Conservation (phyloP, 495 filamentous ascomycete genomes). For the Evansstolkia leycettana region DNA sequence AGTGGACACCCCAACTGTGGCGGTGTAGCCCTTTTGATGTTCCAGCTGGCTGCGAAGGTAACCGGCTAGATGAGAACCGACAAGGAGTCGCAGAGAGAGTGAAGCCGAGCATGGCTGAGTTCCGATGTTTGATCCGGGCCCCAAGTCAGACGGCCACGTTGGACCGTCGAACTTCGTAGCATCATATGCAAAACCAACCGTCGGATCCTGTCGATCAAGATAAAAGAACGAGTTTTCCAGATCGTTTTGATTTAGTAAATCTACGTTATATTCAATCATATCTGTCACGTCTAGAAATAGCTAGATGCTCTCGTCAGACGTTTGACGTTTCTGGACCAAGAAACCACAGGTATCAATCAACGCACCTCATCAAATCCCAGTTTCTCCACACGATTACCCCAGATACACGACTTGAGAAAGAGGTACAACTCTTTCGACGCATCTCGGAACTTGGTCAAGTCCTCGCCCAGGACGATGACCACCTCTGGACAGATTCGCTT, state of each 20-base stretch:
- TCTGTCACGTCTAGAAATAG: constrained; percentile 73
- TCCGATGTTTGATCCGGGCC: not conserved
- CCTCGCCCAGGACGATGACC: constrained; percentile 75
- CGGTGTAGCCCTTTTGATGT: constrained; percentile 69
- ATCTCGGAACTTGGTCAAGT: constrained; percentile 74
- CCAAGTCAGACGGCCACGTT: constrained; percentile 36
- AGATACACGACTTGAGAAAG: constrained; percentile 55
- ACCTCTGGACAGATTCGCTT: constrained; percentile 72
- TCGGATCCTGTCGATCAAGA: constrained; percentile 63
- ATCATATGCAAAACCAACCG: constrained; percentile 66
- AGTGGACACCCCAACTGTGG: constrained; percentile 77
- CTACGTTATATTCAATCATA: constrained; percentile 67
- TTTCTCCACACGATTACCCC: constrained; percentile 63
- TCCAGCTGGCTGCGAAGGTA: constrained; percentile 63
- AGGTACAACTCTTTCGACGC: constrained; percentile 69
- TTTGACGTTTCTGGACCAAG: no score
- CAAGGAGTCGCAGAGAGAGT: constrained; percentile 41
- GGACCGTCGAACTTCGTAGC: constrained; percentile 48
- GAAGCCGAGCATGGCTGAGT: not conserved
- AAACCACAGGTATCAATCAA: not conserved
- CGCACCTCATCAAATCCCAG: constrained; percentile 76
- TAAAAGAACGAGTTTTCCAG: constrained; percentile 64
- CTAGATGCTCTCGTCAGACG: no score
- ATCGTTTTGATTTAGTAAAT: constrained; percentile 53
- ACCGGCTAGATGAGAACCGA: constrained; percentile 64